Evolutionary conservation across 148 eudicot species (phyloP), one percentile per base, ranked within the genome.

Genomic region (Amaranthus hypochondriacus): DNA sequence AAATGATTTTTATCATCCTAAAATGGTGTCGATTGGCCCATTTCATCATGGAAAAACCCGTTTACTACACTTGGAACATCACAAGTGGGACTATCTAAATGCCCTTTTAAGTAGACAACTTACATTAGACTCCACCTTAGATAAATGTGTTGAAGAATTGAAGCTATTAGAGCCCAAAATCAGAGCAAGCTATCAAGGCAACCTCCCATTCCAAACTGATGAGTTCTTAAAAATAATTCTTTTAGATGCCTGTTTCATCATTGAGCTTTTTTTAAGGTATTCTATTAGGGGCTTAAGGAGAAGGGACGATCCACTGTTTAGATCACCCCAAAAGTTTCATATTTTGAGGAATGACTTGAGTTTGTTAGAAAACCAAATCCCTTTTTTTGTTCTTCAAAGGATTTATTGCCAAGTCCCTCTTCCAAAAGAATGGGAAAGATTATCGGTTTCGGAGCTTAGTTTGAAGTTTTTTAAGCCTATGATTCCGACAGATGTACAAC

Each of bases 291-390:
- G 78, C 51, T 60, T 88, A 72, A 86, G 86, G 10, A 87, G 84
- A 8, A 80, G 86, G 55, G 93, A 85, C 57, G 93, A 89, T 43
- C 72, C 81, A 0, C 68, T 81, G 56, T 85, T 87, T 66, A 70
- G 48, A 47, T 39, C 77, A 9, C 60, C 61, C 3, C 83, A 82
- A 8, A 66, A 7, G 50, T 73, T 85, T 46, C 72, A 73, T 61
- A 65, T 3, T 2, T 8, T 89, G 60, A 85, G 85, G 59, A 64
- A 77, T 52, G 93, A 89, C 80, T 12, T 89, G 59, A 79, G 83
- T 5, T 76, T 87, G 75, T 85, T 85, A 4, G 89, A 89, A 64
- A 89, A 89, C 52, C 93, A 89, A 62, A 72, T 89, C 6, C 93
- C 93, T 1, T 89, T 87, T 55, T 85, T 85, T 39, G 64, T 87